Evolutionary conservation across 768 basidiomycete species (phyloP).

Genomic region (Lepiota venenata): DNA sequence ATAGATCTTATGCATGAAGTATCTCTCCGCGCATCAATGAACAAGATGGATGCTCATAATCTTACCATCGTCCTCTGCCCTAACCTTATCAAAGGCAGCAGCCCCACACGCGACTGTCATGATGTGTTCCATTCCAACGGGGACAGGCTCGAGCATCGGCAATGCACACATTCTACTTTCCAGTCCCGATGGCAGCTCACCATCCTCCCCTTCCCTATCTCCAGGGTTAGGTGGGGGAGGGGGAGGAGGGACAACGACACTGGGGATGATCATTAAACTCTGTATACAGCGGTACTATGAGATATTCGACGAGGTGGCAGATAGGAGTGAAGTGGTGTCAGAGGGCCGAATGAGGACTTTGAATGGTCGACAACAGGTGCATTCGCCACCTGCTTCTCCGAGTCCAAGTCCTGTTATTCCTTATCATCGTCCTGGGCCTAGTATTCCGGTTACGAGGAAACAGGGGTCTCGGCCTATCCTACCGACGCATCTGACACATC

Average conservation of each 20-base stretch:
- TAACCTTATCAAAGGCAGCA: constrained; percentile 72
- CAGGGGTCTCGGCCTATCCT: constrained; percentile 5
- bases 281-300: constrained; percentile 86
- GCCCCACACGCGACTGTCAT: constrained; percentile 66
- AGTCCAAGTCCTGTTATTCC: constrained; percentile 16
- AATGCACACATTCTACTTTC: constrained; percentile 17
- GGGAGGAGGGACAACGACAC: constrained; percentile 49
- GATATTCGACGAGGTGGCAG: constrained; percentile 78
- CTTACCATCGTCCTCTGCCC: constrained; percentile 77
- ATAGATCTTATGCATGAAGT: constrained; percentile 80
- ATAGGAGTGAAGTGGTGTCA: constrained; percentile 59
- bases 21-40: constrained; percentile 59
- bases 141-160: constrained; percentile 9
- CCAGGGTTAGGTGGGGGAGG: background rate
- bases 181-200: too few relatives aligned
- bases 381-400: constrained; percentile 12
- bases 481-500: constrained; percentile 4
- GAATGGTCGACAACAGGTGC: constrained; percentile 10
- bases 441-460: too few relatives aligned
- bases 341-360: constrained; percentile 29
- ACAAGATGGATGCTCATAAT: constrained; percentile 83
- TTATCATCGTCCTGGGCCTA: too few relatives aligned
- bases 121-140: constrained; percentile 64
- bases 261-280: constrained; percentile 68
- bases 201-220: too few relatives aligned